Evolutionary conservation across 257 asterid species (phyloP).

Genomic region (Solanum corneliomulleri): DNA sequence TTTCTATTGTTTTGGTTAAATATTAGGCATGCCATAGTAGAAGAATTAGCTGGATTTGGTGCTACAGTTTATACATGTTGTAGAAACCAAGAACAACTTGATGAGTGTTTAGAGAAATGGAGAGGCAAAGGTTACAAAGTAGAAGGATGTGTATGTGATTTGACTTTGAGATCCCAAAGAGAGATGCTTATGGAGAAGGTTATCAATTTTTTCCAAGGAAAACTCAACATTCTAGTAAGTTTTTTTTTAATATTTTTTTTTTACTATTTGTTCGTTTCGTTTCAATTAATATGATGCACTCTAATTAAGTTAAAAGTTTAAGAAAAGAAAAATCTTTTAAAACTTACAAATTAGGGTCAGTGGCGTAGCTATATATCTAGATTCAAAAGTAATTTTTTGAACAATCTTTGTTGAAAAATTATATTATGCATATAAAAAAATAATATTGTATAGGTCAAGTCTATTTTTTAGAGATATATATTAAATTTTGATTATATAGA

Average conservation of each 20-base stretch:
- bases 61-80: constrained; percentile 21
- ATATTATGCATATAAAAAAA: too few species aligned
- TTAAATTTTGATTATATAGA: too few species aligned
- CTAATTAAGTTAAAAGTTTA: too few species aligned
- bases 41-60: constrained; percentile 25
- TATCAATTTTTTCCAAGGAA: constrained; percentile 8
- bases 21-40: constrained; percentile 24
- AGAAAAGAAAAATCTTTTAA: not conserved
- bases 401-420: too few species aligned
- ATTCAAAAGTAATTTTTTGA: too few species aligned
- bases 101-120: constrained; percentile 10
- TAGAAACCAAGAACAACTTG: constrained; percentile 11
- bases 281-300: too few species aligned
- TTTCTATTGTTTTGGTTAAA: not conserved
- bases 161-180: constrained; percentile 9
- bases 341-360: not conserved
- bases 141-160: constrained; percentile 17
- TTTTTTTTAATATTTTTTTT: not conserved
- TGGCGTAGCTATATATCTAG: not conserved
- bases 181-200: constrained; percentile 16
- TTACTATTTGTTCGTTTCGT: too few species aligned
- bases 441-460: not conserved
- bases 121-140: constrained; percentile 14
- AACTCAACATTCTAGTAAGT: constrained; percentile 28
- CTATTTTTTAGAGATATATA: too few species aligned